phyloP scores from a whole-genome alignment of 1,284 basidiomycete species.

The Boletellus deceptivus region DNA sequence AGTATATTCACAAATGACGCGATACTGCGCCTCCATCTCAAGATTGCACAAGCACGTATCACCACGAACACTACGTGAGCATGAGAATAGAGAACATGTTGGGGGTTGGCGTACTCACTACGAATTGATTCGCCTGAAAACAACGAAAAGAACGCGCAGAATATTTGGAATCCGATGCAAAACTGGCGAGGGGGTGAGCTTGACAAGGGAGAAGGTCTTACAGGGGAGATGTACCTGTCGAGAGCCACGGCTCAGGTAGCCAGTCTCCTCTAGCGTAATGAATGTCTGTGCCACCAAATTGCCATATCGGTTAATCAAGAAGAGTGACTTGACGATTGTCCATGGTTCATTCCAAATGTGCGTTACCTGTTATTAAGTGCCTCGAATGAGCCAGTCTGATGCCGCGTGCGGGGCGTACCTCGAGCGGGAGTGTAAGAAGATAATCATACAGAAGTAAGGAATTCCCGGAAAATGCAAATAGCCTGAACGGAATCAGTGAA shows the following conservation, averaged over 20 bases:
- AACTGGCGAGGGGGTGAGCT: background rate
- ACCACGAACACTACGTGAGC: constrained; percentile 24
- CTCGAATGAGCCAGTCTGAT: background rate
- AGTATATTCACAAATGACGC: background rate
- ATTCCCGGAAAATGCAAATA: constrained; percentile 9
- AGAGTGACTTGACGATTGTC: constrained; percentile 22
- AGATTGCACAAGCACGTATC: constrained; percentile 12
- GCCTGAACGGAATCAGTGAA: background rate
- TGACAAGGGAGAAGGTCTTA: background rate
- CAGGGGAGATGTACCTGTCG: constrained; percentile 7
- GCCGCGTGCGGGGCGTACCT: background rate
- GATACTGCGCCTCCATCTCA: constrained; percentile 11
- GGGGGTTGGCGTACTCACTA: background rate
- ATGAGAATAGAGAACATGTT: background rate
- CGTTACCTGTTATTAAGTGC: constrained; percentile 7
- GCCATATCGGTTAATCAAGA: constrained; percentile 28
- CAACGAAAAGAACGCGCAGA: background rate
- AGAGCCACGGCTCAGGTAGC: constrained; percentile 17
- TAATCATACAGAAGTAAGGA: constrained; percentile 5
- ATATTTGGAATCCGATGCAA: background rate
- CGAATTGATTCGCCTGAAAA: background rate
- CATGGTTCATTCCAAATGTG: constrained; percentile 21
- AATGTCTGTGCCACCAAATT: constrained; percentile 24
- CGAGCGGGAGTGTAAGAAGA: constrained; percentile 5
- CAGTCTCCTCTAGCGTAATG: constrained; percentile 23